Conservation (phyloP, 768 basidiomycete genomes). For the Kwoniella europaea region DNA sequence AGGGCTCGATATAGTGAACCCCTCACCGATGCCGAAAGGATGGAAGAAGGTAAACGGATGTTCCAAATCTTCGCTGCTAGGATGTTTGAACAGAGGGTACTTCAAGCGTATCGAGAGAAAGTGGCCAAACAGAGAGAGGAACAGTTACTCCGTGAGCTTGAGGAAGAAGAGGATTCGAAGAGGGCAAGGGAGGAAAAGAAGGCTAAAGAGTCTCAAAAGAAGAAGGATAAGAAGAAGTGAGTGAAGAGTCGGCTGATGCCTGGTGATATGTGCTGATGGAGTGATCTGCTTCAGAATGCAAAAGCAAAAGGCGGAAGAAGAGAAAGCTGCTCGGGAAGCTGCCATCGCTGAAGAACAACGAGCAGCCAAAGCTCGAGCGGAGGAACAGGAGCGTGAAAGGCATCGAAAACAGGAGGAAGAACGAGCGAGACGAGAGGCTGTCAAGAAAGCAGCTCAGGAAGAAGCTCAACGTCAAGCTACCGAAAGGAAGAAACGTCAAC, state of each 20-base stretch:
- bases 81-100: constrained; percentile 98
- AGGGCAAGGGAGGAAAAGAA: constrained; percentile 90
- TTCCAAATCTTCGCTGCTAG: constrained; percentile 99
- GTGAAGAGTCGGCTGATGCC: constrained; percentile 27
- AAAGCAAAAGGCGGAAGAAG: constrained; percentile 90
- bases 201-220: constrained; percentile 94
- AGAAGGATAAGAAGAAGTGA: constrained; percentile 97
- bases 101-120: constrained; percentile 93
- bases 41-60: constrained; percentile 99
- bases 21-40: constrained; percentile 94
- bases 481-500: constrained; percentile 66
- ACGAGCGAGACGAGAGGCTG: constrained; percentile 73
- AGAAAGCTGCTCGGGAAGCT: constrained; percentile 78
- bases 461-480: constrained; percentile 78
- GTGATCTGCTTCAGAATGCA: constrained; percentile 68
- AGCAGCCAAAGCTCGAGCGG: constrained; percentile 74
- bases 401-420: constrained; percentile 87
- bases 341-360: constrained; percentile 87
- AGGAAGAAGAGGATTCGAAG: constrained; percentile 86
- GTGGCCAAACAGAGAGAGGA: constrained; percentile 94
- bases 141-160: constrained; percentile 89
- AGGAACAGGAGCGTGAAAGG: constrained; percentile 77
- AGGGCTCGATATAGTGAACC: constrained; percentile 36
- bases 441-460: constrained; percentile 58
- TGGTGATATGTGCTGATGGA: not conserved